phyloP scores from a whole-genome alignment of 208 protist genomes.

The Trichomonas vaginalis region DNA sequence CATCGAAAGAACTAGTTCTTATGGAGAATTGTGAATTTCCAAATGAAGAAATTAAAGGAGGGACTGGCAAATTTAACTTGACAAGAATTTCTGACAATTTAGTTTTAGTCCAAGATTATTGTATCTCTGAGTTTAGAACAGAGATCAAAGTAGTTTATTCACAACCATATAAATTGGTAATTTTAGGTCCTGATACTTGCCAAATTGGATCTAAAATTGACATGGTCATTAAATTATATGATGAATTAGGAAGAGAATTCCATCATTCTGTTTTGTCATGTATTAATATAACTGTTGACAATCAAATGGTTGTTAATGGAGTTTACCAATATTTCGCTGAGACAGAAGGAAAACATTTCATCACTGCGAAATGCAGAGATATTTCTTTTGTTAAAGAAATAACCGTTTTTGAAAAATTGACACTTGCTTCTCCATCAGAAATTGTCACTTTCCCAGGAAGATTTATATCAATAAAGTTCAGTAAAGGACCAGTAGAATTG shows the following conservation, averaged over 20 bases:
- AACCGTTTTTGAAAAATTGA: neutral
- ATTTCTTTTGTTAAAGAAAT: neutral
- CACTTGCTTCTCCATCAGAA: neutral
- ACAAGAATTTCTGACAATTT: neutral
- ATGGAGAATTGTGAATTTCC: neutral
- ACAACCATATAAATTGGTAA: neutral
- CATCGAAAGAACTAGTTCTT: neutral
- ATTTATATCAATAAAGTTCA: neutral
- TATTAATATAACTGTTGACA: neutral
- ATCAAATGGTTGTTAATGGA: neutral
- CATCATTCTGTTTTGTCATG: neutral
- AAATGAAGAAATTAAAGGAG: neutral
- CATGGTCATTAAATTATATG: neutral
- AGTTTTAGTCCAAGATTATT: neutral
- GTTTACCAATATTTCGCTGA: neutral
- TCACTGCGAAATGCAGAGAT: neutral
- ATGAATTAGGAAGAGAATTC: neutral
- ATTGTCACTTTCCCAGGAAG: neutral
- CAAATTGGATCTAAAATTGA: neutral
- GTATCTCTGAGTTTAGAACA: neutral
- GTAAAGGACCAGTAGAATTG: neutral
- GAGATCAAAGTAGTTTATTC: neutral
- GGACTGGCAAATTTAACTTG: neutral
- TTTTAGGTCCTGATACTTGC: neutral
- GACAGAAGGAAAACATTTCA: too few relatives aligned